A percentile compares a stretch with the other conserved stretches of the same genome.
These are phyloP conservation scores for Globisporangium nodosum DNA, from an alignment of 352 stramenopile genomes.

Conservation along the genomic window DNA sequence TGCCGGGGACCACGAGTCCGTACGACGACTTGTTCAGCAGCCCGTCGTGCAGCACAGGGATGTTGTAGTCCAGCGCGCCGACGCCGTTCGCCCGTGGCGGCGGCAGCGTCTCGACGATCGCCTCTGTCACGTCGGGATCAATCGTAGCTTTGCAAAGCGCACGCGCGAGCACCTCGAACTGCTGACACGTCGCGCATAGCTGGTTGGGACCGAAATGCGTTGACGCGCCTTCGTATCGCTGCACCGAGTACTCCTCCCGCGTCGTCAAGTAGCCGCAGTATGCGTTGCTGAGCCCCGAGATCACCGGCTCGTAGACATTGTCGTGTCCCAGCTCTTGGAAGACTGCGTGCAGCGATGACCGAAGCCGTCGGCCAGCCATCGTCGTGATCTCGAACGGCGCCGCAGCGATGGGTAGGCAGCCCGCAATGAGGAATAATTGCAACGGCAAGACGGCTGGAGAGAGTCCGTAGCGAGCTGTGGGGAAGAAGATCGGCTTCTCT, in stretches of 20 bases:
- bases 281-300: slow-evolving; percentile 74
- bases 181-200: slow-evolving; percentile 66
- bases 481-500: slow-evolving; percentile 78
- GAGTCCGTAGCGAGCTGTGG: slow-evolving; percentile 64
- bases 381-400: slow-evolving; percentile 83
- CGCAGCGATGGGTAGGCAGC: slow-evolving; percentile 53
- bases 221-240: slow-evolving; percentile 87
- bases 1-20: slow-evolving; percentile 41
- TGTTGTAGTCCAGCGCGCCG: slow-evolving; percentile 66
- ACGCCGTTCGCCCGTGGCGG: slow-evolving; percentile 57
- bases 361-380: slow-evolving; percentile 73
- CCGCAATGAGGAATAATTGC: slow-evolving; percentile 61
- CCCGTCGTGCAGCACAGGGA: slow-evolving; percentile 67
- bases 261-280: slow-evolving; percentile 86
- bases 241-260: slow-evolving; percentile 78
- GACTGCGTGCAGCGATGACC: slow-evolving; percentile 25
- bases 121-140: slow-evolving; percentile 7
- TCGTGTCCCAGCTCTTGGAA: slow-evolving; percentile 18
- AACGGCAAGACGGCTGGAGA: slow-evolving; percentile 68
- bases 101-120: slow-evolving; percentile 20
- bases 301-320: slow-evolving; percentile 35
- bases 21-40: slow-evolving; percentile 38
- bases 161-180: slow-evolving; percentile 63
- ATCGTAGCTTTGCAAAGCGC: slow-evolving; percentile 12
- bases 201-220: slow-evolving; percentile 88